These are phyloP conservation scores for Cytospora piceae DNA, from an alignment of 2,329 filamentous ascomycete genomes.

Conservation along the genomic window DNA sequence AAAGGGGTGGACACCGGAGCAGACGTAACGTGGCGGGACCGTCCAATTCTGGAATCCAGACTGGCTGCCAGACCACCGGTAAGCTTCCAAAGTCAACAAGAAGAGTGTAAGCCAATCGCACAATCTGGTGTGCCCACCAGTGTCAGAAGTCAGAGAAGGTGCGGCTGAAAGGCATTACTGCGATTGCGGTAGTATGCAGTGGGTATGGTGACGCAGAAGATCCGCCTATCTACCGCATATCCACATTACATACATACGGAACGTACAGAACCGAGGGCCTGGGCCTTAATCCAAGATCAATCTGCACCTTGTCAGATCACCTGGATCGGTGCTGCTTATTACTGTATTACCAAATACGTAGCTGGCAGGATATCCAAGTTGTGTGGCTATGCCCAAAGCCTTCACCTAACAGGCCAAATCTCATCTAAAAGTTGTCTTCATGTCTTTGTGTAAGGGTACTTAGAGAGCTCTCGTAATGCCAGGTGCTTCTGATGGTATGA, in stretches of 20 bases:
- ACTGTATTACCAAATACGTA: not conserved
- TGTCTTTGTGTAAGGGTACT: not conserved
- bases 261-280: conserved; percentile 1
- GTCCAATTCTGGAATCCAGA: not conserved
- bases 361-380: not conserved
- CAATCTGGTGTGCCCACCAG: not conserved
- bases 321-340: not conserved
- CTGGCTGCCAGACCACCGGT: not conserved
- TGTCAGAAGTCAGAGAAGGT: not conserved
- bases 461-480: not conserved
- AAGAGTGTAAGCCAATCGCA: not conserved
- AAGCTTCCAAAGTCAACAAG: not conserved
- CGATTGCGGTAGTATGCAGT: not conserved
- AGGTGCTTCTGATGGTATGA: conserved; percentile 1
- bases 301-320: not conserved
- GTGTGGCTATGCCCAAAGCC: no score
- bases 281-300: not conserved
- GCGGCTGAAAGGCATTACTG: not conserved
- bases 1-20: not conserved
- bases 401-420: not conserved
- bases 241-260: not conserved
- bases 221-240: not conserved
- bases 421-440: not conserved
- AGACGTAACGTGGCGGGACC: not conserved
- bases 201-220: conserved; percentile 1